These are phyloP conservation scores for Hypsizygus marmoreus DNA, from an alignment of 768 basidiomycete species.

Conservation along the genomic window DNA sequence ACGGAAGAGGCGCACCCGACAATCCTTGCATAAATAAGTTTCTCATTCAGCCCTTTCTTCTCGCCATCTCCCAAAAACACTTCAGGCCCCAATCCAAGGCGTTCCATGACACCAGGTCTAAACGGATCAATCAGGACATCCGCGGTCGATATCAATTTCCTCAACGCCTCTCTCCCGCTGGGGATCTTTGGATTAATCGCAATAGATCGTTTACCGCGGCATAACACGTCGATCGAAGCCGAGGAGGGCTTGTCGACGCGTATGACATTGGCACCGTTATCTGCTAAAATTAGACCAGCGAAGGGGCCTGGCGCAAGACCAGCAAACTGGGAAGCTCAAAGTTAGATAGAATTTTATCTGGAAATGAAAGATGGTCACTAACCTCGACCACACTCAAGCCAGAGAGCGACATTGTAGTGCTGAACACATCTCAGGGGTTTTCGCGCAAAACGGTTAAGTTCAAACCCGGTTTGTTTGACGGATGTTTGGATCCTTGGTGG, in stretches of 20 bases:
- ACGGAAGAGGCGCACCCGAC: constrained; percentile 77
- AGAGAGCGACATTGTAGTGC: constrained; percentile 20
- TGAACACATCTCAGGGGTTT: too few relatives aligned
- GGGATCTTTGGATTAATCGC: constrained; percentile 65
- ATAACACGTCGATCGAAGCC: constrained; percentile 52
- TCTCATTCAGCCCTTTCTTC: constrained; percentile 56
- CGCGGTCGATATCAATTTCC: constrained; percentile 61
- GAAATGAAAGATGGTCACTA: neutral
- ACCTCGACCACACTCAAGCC: constrained; percentile 28
- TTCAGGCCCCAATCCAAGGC: constrained; percentile 74
- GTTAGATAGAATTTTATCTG: neutral
- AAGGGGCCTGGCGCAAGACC: constrained; percentile 84
- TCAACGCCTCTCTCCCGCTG: constrained; percentile 56
- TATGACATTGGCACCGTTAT: constrained; percentile 76
- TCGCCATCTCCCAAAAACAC: constrained; percentile 58
- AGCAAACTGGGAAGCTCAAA: constrained; percentile 56
- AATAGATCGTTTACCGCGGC: constrained; percentile 76
- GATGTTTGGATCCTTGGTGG: neutral
- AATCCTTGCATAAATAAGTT: constrained; percentile 73
- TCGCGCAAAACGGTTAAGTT: neutral
- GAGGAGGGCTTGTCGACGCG: constrained; percentile 69
- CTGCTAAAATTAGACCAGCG: constrained; percentile 74
- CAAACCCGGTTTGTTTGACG: constrained; percentile 1
- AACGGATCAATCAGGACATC: constrained; percentile 86
- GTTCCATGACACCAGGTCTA: constrained; percentile 81